Conservation (phyloP, 2,329 filamentous ascomycete species). For the Penicillium sp. region DNA sequence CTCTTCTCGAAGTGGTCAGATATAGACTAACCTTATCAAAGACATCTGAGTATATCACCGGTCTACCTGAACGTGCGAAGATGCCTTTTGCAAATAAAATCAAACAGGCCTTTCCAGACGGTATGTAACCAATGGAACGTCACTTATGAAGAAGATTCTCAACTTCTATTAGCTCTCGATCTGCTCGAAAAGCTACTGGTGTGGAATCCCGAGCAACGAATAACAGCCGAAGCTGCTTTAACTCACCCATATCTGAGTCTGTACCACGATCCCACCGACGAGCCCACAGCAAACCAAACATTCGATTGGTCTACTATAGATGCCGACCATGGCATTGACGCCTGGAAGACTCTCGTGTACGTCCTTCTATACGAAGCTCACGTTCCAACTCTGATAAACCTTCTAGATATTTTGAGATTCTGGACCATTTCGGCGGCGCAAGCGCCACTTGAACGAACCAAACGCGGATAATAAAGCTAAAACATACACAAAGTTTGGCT, state of each 20-base stretch:
- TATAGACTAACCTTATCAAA: conserved; percentile 85
- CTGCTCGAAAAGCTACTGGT: conserved; percentile 96
- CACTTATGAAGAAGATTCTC: conserved; percentile 2
- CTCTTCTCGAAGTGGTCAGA: conserved; percentile 28
- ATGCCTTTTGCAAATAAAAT: conserved; percentile 79
- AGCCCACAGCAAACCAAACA: conserved; percentile 93
- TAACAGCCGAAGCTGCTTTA: conserved; percentile 84
- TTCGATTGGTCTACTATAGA: conserved; percentile 99
- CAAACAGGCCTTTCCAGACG: conserved; percentile 86
- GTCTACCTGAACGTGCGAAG: conserved; percentile 87
- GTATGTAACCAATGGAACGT: conserved; percentile 56
- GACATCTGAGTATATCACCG: conserved; percentile 54
- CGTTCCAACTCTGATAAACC: not conserved
- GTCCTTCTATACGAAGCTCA: conserved; percentile 39
- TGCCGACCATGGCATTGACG: conserved; percentile 93
- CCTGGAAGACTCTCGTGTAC: conserved; percentile 99
- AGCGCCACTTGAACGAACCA: not conserved
- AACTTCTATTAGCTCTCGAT: conserved; percentile 72
- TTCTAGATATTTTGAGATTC: conserved; percentile 2
- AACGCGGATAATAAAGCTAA: not conserved
- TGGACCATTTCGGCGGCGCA: conserved; percentile 6
- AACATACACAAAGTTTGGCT: conserved; percentile 1
- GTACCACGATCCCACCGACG: conserved; percentile 96
- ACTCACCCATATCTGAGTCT: conserved; percentile 92
- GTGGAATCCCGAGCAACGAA: conserved; percentile 93